A percentile compares a stretch with the other conserved stretches of the same genome.
These are phyloP conservation scores for Phlebopus sp. DNA, from an alignment of 1,284 basidiomycete genomes.

Conservation along the genomic window DNA sequence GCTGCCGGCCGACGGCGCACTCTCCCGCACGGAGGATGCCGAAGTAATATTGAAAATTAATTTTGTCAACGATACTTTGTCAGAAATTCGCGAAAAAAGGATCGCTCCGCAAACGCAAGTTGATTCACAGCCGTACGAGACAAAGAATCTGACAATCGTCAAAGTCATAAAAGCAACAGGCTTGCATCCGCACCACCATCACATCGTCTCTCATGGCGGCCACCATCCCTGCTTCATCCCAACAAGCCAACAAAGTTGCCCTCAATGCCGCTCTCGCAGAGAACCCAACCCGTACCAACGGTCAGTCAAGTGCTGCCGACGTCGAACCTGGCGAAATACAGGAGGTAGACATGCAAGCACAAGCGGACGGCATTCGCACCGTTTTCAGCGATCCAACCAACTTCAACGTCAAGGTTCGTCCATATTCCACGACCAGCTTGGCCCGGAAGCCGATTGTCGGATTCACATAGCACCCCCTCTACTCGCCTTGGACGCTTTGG, in stretches of 20 bases:
- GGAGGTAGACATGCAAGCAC: constrained; percentile 76
- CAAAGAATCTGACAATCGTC: constrained; percentile 12
- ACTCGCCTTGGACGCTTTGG: constrained; percentile 95
- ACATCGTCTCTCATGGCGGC: constrained; percentile 20
- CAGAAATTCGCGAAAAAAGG: background rate
- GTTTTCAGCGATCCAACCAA: constrained; percentile 86
- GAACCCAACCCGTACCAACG: constrained; percentile 37
- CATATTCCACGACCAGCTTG: background rate
- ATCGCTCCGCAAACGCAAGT: constrained; percentile 2
- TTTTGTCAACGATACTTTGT: background rate
- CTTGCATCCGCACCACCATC: constrained; percentile 8
- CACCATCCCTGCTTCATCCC: constrained; percentile 53
- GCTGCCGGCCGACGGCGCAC: background rate
- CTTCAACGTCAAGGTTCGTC: constrained; percentile 86
- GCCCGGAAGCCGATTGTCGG: constrained; percentile 9
- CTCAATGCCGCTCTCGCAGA: constrained; percentile 67
- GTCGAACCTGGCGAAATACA: constrained; percentile 73
- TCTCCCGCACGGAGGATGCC: background rate
- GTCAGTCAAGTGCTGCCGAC: constrained; percentile 37
- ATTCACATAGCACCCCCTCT: constrained; percentile 78
- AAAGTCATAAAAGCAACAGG: constrained; percentile 15
- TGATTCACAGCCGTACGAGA: no score
- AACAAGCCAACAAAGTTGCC: constrained; percentile 73
- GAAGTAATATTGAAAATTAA: constrained; percentile 5
- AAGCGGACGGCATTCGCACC: constrained; percentile 83